These are phyloP conservation scores for Carallia pectinifolia DNA, from an alignment of 345 rosid species.

Conservation along the genomic window DNA sequence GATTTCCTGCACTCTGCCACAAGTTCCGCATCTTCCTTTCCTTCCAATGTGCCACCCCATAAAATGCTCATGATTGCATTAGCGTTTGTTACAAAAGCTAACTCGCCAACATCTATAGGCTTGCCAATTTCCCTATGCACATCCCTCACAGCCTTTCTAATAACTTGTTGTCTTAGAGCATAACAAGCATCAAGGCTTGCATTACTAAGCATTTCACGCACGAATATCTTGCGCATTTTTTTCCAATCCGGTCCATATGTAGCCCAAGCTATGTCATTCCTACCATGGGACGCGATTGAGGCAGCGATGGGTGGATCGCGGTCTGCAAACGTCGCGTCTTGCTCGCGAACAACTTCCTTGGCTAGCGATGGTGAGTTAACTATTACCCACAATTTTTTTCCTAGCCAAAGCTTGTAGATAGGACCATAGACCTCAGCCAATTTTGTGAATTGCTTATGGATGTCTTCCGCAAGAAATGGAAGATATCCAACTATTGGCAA, in stretches of 20 bases:
- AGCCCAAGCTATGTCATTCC: slow-evolving; percentile 29
- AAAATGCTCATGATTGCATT: slow-evolving; percentile 30
- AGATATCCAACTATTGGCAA: slow-evolving; percentile 46
- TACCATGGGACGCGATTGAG: slow-evolving; percentile 9
- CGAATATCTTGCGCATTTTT: slow-evolving; percentile 30
- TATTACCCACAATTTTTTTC: slow-evolving; percentile 31
- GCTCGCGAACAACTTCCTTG: slow-evolving; percentile 39
- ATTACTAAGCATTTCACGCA: slow-evolving; percentile 37
- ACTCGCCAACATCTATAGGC: slow-evolving; percentile 34
- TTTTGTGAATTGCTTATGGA: slow-evolving; percentile 30
- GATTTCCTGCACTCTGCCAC: slow-evolving; percentile 19
- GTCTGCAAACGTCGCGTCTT: slow-evolving; percentile 32
- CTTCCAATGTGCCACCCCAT: slow-evolving; percentile 38
- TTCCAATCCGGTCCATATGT: slow-evolving; percentile 32
- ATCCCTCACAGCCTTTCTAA: slow-evolving; percentile 17
- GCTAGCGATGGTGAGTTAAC: slow-evolving; percentile 32
- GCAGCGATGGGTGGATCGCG: slow-evolving; percentile 35
- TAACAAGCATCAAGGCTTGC: slow-evolving; percentile 33
- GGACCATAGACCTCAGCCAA: slow-evolving; percentile 30
- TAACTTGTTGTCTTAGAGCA: slow-evolving; percentile 25
- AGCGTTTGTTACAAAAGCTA: slow-evolving; percentile 12
- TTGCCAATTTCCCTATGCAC: slow-evolving; percentile 17
- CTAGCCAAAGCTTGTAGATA: slow-evolving; percentile 42
- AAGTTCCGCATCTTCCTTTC: slow-evolving; percentile 7
- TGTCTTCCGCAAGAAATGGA: slow-evolving; percentile 33